Evolutionary conservation across 768 basidiomycete species (phyloP).

Genomic region (Suillus hirtellus): DNA sequence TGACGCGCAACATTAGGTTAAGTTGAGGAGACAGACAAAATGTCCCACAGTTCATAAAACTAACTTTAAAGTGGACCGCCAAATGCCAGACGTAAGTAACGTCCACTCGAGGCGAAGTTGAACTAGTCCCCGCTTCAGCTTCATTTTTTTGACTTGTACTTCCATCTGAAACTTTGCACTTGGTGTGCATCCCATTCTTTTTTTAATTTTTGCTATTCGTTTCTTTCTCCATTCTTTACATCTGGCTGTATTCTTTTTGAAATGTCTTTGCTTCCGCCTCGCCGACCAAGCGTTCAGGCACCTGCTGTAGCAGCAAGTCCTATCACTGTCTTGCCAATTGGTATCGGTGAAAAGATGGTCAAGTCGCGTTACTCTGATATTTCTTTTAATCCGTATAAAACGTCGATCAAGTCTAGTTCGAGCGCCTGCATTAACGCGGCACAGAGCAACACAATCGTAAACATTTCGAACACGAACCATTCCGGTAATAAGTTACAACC

Average conservation of each 20-base stretch:
- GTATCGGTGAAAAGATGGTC: constrained; percentile 41
- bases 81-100: constrained; percentile 6
- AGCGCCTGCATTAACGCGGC: constrained; percentile 9
- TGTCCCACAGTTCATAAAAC: neutral
- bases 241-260: constrained; percentile 10
- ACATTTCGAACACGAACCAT: constrained; percentile 14
- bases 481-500: constrained; percentile 11
- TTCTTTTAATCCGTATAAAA: constrained; percentile 33
- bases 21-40: neutral
- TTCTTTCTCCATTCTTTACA: constrained; percentile 2
- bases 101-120: neutral
- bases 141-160: constrained; percentile 3
- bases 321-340: constrained; percentile 15
- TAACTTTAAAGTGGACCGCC: neutral
- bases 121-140: neutral
- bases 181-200: constrained; percentile 6
- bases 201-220: neutral
- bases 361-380: constrained; percentile 53
- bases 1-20: neutral
- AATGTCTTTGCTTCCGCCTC: constrained; percentile 22
- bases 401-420: constrained; percentile 19
- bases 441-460: constrained; percentile 16
- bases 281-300: constrained; percentile 22
- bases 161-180: constrained; percentile 2
- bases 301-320: constrained; percentile 35